Evolutionary conservation across 257 asterid genomes (phyloP), one percentile per base, ranked within the genome.

Genomic region (Paraleonurus japonicus): DNA sequence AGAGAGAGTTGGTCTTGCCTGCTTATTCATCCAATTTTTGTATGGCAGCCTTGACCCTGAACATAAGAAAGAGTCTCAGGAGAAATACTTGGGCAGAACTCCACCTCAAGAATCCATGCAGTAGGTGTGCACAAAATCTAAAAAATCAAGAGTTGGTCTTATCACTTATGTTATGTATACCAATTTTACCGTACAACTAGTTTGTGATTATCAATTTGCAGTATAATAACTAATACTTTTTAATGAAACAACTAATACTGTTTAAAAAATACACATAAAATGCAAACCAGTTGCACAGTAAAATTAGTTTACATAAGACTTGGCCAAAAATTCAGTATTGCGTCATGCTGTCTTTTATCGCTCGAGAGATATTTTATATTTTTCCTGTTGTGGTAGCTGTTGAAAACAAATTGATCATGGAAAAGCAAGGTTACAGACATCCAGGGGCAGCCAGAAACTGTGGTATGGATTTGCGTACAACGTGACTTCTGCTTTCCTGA

Each of bases 11-110:
- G 5, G 74, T 45, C 5, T 35, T 10, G 26, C 28, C 26, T 60
- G 27, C 45, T 59, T 68, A 58, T 20, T 51, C 27, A 51, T 20
- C 23, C 51, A 33, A 43, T 69, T 74, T 55, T 69, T 67, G 23
- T n/a, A 13, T 76, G 66, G 87, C 95, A 95, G 99, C 86, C 94
- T 95, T 83, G 96, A 95, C 79, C 98, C 90, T 2, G 99, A 89
- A 81, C 98, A 65, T 67, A 89, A 88, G 88, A 89, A 85, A 65
- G 99, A 95, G 78, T 95, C 99, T 53, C 70, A 81, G 82, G 94
- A 92, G 70, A 95, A 95, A 85, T 89, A 95, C 83, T 67, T 76
- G 78, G 98, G 99, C 67, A 76, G 86, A 61, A 72, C 77, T 61
- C 89, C 85, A 54, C 75, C 88, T 67, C 84, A 65, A 47, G 83